phyloP scores from a whole-genome alignment of 306 rosid genomes.

The Cicer arietinum region DNA sequence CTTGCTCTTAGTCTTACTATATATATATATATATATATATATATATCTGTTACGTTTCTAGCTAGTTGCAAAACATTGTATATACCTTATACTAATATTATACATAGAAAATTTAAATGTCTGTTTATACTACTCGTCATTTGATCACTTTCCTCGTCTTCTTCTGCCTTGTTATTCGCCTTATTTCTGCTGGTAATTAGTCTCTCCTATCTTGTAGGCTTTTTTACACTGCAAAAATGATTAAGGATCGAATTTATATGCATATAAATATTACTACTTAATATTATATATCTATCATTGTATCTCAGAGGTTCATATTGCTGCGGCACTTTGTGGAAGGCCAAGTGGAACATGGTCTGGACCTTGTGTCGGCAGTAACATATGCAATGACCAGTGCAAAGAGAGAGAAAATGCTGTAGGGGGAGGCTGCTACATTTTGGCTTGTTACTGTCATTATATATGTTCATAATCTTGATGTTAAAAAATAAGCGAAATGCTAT shows the following conservation, averaged over 20 bases:
- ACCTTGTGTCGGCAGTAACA: constrained; percentile 13
- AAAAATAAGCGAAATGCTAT: too few relatives aligned
- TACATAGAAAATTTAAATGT: neutral
- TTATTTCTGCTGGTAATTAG: constrained; percentile 8
- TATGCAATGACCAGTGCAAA: constrained; percentile 17
- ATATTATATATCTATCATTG: neutral
- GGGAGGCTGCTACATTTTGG: constrained; percentile 17
- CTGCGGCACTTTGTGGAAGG: constrained; percentile 3
- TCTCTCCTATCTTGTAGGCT: neutral
- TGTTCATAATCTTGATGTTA: neutral
- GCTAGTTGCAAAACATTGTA: too few relatives aligned
- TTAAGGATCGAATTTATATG: neutral
- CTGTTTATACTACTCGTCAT: neutral
- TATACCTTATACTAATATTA: too few relatives aligned
- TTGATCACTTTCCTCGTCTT: neutral
- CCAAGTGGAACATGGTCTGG: constrained; percentile 39
- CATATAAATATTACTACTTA: neutral
- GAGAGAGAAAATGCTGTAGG: constrained; percentile 10
- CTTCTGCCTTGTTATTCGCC: neutral
- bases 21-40: too few relatives aligned
- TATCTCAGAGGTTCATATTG: constrained; percentile 4
- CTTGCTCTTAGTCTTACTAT: too few relatives aligned
- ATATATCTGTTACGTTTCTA: too few relatives aligned
- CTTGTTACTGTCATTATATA: constrained; percentile 18
- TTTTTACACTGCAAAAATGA: neutral